Evolutionary conservation across 179 eudicot species (phyloP), one percentile per base, ranked within the genome.

Genomic region (Carnegiea gigantea): DNA sequence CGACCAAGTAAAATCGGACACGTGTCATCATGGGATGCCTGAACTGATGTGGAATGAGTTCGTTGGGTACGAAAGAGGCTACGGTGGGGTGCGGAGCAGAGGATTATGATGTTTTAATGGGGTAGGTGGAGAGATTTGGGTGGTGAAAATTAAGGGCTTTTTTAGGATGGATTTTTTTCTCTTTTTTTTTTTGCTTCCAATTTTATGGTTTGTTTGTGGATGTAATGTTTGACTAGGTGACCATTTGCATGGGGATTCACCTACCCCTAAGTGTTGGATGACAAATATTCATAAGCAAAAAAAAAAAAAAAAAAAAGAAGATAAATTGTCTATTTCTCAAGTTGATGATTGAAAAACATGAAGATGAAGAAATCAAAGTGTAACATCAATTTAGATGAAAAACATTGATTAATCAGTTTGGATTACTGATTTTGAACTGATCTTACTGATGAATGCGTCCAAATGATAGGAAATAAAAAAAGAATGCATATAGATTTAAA

Each of bases 221-320:
- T 38, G 82, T 76, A 81, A 79, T 68, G 51, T 80, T 87, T 87
- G 89, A 87, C 89, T 78, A 38, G 26, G 79, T 53, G 59, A 73
- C 38, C 78, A 77, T 28, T 71, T 60, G 51, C 28, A 40, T 82
- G 79, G 57, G 85, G 82, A 21, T 82, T 77, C 81, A 87, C 89
- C 89, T 82, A 87, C 83, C 85, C 79, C 78, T 62, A 84, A 84
- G 85, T 77, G 89, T 87, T 87, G 89, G 70, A 38, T 72, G 30
- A 72, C 59, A 49, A 30, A 51, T 38, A 15, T 5, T 54, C n/a
- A 54, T 17, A 23, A 62, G 2, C 0, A 33, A 23, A 62, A 62
- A 62, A 62, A 9, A 62, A 23, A 6, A 21, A 33, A 23, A 62
- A 62, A 62, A 62, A 9, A 62, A 23, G 1, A 21, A 8, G 65